Evolutionary conservation across 257 asterid species (phyloP).

Genomic region (Gentiana dahurica): DNA sequence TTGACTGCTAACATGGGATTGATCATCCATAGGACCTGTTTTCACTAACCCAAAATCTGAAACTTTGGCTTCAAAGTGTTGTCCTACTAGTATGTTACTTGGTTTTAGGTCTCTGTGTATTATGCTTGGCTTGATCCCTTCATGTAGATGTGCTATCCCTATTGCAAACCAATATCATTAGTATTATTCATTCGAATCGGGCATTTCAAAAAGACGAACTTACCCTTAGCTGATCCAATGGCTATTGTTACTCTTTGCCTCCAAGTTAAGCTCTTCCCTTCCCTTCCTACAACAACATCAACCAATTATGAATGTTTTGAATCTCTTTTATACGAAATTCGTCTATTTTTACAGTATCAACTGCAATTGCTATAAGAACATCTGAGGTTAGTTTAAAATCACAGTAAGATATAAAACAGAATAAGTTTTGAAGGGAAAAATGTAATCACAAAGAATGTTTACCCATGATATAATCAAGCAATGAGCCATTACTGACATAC

Average conservation of each 20-base stretch:
- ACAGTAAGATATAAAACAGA: too few relatives aligned
- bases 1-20: slow-evolving; percentile 65
- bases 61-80: slow-evolving; percentile 60
- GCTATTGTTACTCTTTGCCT: slow-evolving; percentile 67
- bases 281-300: slow-evolving; percentile 31
- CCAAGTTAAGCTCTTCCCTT: slow-evolving; percentile 61
- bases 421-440: too few relatives aligned
- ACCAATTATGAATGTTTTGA: neutral
- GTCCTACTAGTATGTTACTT: slow-evolving; percentile 56
- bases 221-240: slow-evolving; percentile 80
- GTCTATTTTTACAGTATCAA: too few relatives aligned
- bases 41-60: slow-evolving; percentile 69
- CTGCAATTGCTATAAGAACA: too few relatives aligned
- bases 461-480: slow-evolving; percentile 67
- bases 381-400: too few relatives aligned
- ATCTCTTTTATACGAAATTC: too few relatives aligned
- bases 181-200: neutral
- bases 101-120: slow-evolving; percentile 77
- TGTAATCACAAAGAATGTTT: slow-evolving; percentile 1
- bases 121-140: slow-evolving; percentile 47
- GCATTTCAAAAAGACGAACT: neutral
- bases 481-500: slow-evolving; percentile 64
- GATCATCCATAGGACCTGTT: slow-evolving; percentile 58
- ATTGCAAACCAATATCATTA: slow-evolving; percentile 1
- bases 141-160: slow-evolving; percentile 75